phyloP scores from a whole-genome alignment of 805 yeast species.

The Isabelozyma gotoi region DNA sequence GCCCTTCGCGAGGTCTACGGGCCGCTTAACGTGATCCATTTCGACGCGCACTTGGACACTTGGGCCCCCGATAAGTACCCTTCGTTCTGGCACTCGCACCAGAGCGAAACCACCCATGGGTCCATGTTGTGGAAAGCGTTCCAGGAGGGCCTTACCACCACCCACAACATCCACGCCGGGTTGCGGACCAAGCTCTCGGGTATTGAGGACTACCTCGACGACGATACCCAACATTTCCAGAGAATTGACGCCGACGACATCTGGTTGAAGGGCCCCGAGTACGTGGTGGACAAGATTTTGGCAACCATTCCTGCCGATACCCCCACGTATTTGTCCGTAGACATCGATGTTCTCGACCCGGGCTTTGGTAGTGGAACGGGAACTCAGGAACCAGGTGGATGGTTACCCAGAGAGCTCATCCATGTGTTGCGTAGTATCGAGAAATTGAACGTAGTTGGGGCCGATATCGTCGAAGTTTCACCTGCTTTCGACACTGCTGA shows the following conservation, averaged over 20 bases:
- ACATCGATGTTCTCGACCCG: slow-evolving; percentile 63
- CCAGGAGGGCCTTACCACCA: slow-evolving; percentile 63
- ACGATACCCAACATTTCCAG: slow-evolving; percentile 64
- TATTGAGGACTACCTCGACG: slow-evolving; percentile 62
- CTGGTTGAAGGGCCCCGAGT: slow-evolving; percentile 63
- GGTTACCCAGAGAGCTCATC: slow-evolving; percentile 54
- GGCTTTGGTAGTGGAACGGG: slow-evolving; percentile 61
- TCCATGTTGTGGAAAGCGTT: slow-evolving; percentile 83
- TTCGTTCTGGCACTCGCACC: slow-evolving; percentile 56
- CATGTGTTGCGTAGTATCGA: slow-evolving; percentile 48
- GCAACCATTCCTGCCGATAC: slow-evolving; percentile 56
- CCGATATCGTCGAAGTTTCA: slow-evolving; percentile 58
- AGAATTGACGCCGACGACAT: slow-evolving; percentile 74
- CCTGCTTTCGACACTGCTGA: slow-evolving; percentile 68
- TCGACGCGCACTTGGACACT: slow-evolving; percentile 85
- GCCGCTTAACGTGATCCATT: slow-evolving; percentile 70
- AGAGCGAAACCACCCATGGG: slow-evolving; percentile 72
- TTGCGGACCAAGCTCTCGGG: slow-evolving; percentile 73
- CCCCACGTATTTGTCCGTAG: slow-evolving; percentile 79
- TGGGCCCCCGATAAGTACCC: slow-evolving; percentile 76
- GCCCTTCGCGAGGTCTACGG: slow-evolving; percentile 63
- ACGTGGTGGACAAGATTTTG: slow-evolving; percentile 52
- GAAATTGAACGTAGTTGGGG: slow-evolving; percentile 49
- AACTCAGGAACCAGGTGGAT: slow-evolving; percentile 60
- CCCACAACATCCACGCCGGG: slow-evolving; percentile 71